Percentiles rank a stretch among this genome's conserved stretches.
Conservation (phyloP, 345 rosid genomes). For the Physaria fendleri region DNA sequence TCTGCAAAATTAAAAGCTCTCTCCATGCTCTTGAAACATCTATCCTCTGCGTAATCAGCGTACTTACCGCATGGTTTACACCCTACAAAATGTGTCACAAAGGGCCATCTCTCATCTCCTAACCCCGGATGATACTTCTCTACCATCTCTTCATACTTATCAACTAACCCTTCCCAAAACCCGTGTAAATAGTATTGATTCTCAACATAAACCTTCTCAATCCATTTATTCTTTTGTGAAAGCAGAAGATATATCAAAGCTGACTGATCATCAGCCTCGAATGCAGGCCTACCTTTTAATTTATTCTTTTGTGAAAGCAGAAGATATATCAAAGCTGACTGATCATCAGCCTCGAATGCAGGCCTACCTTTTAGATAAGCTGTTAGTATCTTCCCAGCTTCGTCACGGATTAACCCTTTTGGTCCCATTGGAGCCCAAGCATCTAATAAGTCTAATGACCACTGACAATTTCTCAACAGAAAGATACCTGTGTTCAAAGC, state of each 20-base stretch:
- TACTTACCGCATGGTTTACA: constrained; percentile 95
- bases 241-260: constrained; percentile 80
- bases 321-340: constrained; percentile 82
- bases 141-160: constrained; percentile 84
- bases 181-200: constrained; percentile 89
- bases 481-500: constrained; percentile 89
- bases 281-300: constrained; percentile 83
- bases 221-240: constrained; percentile 76
- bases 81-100: constrained; percentile 92
- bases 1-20: constrained; percentile 95
- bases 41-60: constrained; percentile 84
- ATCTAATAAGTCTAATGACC: constrained; percentile 93
- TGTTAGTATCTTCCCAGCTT: constrained; percentile 81
- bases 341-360: constrained; percentile 89
- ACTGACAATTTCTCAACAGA: constrained; percentile 84
- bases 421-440: constrained; percentile 98
- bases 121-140: constrained; percentile 90
- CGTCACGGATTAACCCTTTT: constrained; percentile 69
- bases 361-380: constrained; percentile 84
- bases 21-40: constrained; percentile 88
- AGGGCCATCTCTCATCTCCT: constrained; percentile 99
- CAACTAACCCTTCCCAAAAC: constrained; percentile 89
- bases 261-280: constrained; percentile 93
- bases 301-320: constrained; percentile 65
- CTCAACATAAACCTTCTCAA: constrained; percentile 78